Percentiles rank a stretch among this genome's conserved stretches.
These are phyloP conservation scores for Punica granatum DNA, from an alignment of 345 rosid species.

Conservation along the genomic window DNA sequence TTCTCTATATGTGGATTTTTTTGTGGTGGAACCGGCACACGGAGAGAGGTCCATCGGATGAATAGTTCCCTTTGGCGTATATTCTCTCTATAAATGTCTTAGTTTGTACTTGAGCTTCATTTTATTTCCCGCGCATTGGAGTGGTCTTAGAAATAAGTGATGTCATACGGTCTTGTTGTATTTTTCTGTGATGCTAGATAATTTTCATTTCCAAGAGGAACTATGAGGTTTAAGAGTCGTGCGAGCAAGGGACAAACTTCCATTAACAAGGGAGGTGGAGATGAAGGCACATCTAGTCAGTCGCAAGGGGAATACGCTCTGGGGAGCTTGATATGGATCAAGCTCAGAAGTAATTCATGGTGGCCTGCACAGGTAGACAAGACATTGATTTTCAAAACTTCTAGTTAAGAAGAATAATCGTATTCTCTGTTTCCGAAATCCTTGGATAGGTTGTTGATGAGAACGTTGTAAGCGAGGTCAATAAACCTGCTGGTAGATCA, in stretches of 20 bases:
- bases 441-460: slow-evolving; percentile 40
- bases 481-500: slow-evolving; percentile 21
- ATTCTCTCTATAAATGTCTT: background rate
- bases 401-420: background rate
- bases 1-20: background rate
- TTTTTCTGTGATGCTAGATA: background rate
- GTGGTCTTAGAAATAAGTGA: too few relatives aligned
- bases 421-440: slow-evolving; percentile 3
- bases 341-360: slow-evolving; percentile 29
- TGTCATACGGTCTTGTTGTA: background rate
- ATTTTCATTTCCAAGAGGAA: background rate
- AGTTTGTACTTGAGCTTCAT: background rate
- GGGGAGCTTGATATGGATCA: slow-evolving; percentile 45
- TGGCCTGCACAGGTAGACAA: slow-evolving; percentile 63
- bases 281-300: slow-evolving; percentile 14
- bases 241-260: slow-evolving; percentile 11
- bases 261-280: slow-evolving; percentile 9
- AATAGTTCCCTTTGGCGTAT: background rate
- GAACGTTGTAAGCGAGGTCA: slow-evolving; percentile 15
- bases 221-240: slow-evolving; percentile 14
- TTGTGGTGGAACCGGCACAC: too few relatives aligned
- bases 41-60: background rate
- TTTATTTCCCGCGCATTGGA: too few relatives aligned
- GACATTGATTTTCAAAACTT: background rate
- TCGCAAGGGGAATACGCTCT: slow-evolving; percentile 15